Conservation (phyloP, 768 basidiomycete genomes). For the Candolleomyces eurysporus region DNA sequence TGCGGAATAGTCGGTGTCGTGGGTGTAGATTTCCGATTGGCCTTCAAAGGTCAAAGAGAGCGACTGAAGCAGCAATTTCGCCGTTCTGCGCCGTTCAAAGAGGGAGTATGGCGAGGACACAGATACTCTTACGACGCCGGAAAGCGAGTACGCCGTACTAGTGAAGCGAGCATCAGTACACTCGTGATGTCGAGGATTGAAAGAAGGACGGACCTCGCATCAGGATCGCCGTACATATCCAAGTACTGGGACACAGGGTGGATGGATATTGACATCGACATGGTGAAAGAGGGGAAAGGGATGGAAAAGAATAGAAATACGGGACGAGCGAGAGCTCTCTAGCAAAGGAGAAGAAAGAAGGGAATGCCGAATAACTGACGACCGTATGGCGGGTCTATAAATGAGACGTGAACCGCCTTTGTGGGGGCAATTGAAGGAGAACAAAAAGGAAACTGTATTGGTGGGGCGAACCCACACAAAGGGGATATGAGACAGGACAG, state of each 20-base stretch:
- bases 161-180: neutral
- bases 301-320: slow-evolving; percentile 14
- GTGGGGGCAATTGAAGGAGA: neutral
- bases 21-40: slow-evolving; percentile 71
- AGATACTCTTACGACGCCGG: slow-evolving; percentile 73
- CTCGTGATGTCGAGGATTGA: neutral
- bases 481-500: slow-evolving; percentile 1
- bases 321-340: slow-evolving; percentile 16
- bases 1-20: slow-evolving; percentile 63
- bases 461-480: slow-evolving; percentile 3
- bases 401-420: neutral
- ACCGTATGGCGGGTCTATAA: slow-evolving; percentile 4
- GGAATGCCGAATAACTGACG: slow-evolving; percentile 5
- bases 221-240: slow-evolving; percentile 70
- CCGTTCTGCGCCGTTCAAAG: slow-evolving; percentile 51
- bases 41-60: slow-evolving; percentile 81
- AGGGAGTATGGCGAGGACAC: slow-evolving; percentile 56
- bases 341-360: slow-evolving; percentile 3
- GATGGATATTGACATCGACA: slow-evolving; percentile 69
- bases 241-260: slow-evolving; percentile 54
- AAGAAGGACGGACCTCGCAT: slow-evolving; percentile 52
- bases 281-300: slow-evolving; percentile 27
- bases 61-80: slow-evolving; percentile 62
- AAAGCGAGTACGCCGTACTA: slow-evolving; percentile 85
- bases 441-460: slow-evolving; percentile 3